These are phyloP conservation scores for Morella rubra DNA, from an alignment of 306 rosid genomes.

Conservation along the genomic window DNA sequence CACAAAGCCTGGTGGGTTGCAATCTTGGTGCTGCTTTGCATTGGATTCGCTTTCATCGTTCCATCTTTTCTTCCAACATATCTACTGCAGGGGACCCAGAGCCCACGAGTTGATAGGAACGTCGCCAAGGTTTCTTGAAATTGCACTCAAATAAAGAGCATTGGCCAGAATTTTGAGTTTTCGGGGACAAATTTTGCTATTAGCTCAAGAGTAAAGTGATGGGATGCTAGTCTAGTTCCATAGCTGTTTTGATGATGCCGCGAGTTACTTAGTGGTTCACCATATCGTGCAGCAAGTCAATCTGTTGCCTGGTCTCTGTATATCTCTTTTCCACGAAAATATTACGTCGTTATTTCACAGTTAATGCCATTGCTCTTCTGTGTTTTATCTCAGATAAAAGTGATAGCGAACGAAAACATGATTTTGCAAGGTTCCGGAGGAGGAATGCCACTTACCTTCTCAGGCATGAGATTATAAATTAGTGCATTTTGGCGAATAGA, in stretches of 20 bases:
- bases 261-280: background rate
- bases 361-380: too few species aligned
- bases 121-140: constrained; percentile 54
- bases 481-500: too few species aligned
- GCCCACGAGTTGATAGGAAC: constrained; percentile 13
- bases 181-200: background rate
- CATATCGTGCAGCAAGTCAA: background rate
- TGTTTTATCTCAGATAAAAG: too few species aligned
- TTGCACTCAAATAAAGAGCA: constrained; percentile 4
- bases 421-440: too few species aligned
- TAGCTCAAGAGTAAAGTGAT: background rate
- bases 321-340: too few species aligned
- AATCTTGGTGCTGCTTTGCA: constrained; percentile 56
- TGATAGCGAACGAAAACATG: too few species aligned
- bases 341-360: too few species aligned
- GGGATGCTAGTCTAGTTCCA: background rate
- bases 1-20: constrained; percentile 80
- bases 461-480: too few species aligned
- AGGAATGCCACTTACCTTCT: too few species aligned
- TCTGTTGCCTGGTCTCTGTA: background rate
- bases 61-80: constrained; percentile 59
- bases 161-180: constrained; percentile 1
- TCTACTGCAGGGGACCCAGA: constrained; percentile 46
- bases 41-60: constrained; percentile 55
- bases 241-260: background rate